Conservation (phyloP, 2,329 filamentous ascomycete species). For the Akanthomyces lecanii region DNA sequence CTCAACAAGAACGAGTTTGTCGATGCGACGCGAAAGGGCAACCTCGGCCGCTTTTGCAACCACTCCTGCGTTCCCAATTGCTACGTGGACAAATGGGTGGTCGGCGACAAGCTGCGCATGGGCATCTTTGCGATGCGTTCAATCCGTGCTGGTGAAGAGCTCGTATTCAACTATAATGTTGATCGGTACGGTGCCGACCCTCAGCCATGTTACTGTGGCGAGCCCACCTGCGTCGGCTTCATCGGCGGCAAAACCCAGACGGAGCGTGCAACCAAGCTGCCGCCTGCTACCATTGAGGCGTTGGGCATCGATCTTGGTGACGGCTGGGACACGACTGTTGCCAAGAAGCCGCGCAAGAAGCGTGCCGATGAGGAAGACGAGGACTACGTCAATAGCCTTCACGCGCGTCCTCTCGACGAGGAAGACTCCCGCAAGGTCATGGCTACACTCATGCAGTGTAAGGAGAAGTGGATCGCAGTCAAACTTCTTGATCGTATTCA, state of each 20-base stretch:
- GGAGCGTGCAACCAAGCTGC: conserved; percentile 87
- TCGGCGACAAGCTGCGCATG: conserved; percentile 96
- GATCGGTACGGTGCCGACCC: conserved; percentile 96
- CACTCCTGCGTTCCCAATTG: conserved; percentile 99
- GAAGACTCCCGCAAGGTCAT: conserved; percentile 89
- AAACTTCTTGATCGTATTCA: conserved; percentile 90
- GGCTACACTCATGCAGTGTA: conserved; percentile 94
- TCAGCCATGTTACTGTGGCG: conserved; percentile 93
- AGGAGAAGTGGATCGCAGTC: conserved; percentile 98
- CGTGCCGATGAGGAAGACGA: conserved; percentile 88
- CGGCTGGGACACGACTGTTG: conserved; percentile 84
- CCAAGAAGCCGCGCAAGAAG: conserved; percentile 90
- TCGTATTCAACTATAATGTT: conserved; percentile 99
- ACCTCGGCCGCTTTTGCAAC: conserved; percentile 95
- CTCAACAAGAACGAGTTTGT: conserved; percentile 95
- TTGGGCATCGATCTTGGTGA: conserved; percentile 92
- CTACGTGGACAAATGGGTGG: conserved; percentile 99
- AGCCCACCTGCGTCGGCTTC: conserved; percentile 90
- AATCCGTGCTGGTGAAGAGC: conserved; percentile 84
- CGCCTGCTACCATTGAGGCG: conserved; percentile 85
- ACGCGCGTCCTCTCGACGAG: conserved; percentile 74
- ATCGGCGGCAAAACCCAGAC: conserved; percentile 98
- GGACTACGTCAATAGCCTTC: conserved; percentile 87
- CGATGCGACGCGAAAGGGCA: conserved; percentile 94
- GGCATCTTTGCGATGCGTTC: conserved; percentile 90